Conservation (phyloP, 2,329 filamentous ascomycete genomes). For the Fulvia fulva region DNA sequence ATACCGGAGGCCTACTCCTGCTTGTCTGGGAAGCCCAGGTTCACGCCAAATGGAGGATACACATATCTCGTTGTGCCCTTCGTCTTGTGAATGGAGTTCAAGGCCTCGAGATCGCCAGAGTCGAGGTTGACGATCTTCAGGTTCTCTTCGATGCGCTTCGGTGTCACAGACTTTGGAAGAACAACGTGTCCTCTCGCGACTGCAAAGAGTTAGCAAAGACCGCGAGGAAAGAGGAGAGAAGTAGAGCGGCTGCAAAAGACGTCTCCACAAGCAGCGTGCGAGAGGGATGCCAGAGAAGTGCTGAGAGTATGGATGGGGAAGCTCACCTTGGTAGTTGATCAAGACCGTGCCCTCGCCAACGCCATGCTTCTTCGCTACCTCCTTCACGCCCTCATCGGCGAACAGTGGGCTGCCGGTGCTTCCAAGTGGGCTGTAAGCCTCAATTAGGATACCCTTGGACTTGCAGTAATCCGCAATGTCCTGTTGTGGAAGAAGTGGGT, state of each 20-base stretch:
- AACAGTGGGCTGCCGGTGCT: conserved; percentile 48
- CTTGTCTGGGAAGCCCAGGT: conserved; percentile 49
- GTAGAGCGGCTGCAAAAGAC: no score
- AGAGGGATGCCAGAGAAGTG: not conserved
- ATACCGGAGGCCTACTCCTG: conserved; percentile 18
- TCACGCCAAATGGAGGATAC: conserved; percentile 48
- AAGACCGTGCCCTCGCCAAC: conserved; percentile 55
- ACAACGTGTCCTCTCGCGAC: conserved; percentile 67
- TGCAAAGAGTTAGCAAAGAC: conserved; percentile 33
- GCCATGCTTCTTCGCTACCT: conserved; percentile 49
- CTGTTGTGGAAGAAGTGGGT: conserved; percentile 66
- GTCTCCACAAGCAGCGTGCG: no score
- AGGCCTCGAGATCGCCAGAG: conserved; percentile 55
- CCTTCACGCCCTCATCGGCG: conserved; percentile 44
- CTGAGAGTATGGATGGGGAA: not conserved
- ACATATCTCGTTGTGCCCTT: conserved; percentile 48
- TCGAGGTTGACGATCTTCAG: conserved; percentile 63
- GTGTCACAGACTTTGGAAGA: conserved; percentile 58
- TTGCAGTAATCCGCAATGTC: conserved; percentile 67
- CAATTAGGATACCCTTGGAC: conserved; percentile 64
- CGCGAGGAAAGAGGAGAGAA: no score
- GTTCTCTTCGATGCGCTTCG: conserved; percentile 62
- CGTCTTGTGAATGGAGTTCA: conserved; percentile 44
- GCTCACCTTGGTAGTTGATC: conserved; percentile 68
- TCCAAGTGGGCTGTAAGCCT: conserved; percentile 59